Base-by-base conservation (phyloP, 768 basidiomycete genomes). In the Cyclocybe cylindracea region DNA sequence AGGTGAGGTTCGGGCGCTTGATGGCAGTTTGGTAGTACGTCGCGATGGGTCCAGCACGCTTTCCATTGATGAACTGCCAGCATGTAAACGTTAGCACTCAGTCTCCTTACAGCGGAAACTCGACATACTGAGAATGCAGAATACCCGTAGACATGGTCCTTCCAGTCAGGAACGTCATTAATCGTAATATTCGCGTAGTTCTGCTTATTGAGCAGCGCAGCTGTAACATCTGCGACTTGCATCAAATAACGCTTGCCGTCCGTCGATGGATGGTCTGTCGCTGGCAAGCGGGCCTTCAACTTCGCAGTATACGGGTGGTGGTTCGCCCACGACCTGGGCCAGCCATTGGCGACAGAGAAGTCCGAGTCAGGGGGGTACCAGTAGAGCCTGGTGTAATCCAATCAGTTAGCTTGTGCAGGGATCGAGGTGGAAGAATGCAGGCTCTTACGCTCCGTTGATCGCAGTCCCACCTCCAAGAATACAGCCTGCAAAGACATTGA, bases 401-500 rank as follows among this genome's bases (percentile, higher is more conserved):
- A 13, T 16, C 31, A 48, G 7, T 51, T 11, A 36, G 29, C 32
- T 10, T n/a, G 14, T 11, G n/a, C n/a, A 9, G 13, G 13, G 3
- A 50, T 37, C 41, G 4, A 5, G 38, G 10, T 39, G 10, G 38
- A 18, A 32, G 13, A 34, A 34, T 10, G 9, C 2, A 43, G 33
- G 9, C 18, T 69, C 80, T 62, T 57, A 83, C 81, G 78, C 83
- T 66, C 82, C 85, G 63, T 86, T 85, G 59, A 86, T 73, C 2
- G 83, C 74, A 5, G 80, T 81, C 35, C 84, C 85, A 14, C 85
- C 85, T 50, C 85, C 85, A 14, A 85, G 61, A 32, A 85, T 62
- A 62, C 85, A 86, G 32, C 83, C 85, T 18, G 84, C 85, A 63
- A 84, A 86, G 19, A 79, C 76, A 19, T 72, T 82, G 52, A 84